Evolutionary conservation across 441 rosid species (phyloP), one percentile per base, ranked within the genome.

Genomic region (Pelargonium citronellum): DNA sequence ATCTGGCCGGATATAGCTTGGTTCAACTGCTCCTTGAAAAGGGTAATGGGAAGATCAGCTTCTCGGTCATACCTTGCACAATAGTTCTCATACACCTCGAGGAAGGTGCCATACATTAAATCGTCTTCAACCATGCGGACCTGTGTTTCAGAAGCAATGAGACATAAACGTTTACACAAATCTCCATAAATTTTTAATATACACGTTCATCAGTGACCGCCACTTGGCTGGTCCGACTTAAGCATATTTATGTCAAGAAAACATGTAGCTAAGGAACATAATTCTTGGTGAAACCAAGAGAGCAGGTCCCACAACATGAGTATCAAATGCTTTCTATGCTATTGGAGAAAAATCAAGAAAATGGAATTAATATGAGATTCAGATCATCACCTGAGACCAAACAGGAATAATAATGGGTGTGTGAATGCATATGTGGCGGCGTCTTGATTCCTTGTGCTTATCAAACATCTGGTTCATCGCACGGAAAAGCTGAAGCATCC

Each of bases 71-170:
- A 85, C 74, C 99, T 90, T 69, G 90, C 91, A 79, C 98, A 95
- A 60, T 95, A 87, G 82, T 91, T 95, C 87, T 95, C 99, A 76
- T 91, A 95, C 51, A 95, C 97, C 89, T 92, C 99, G 60, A 95
- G 97, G 82, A 95, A 88, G 70, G 99, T 92, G 81, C 84, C 91
- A 84, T 88, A 95, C 98, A 92, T 92, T 70, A 91, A 74, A 81
- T 95, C 98, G 77, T 95, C 99, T 82, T 95, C 99, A 58, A 91
- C 99, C 99, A 95, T 91, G 70, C 98, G 96, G 44, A 92, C 99
- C 98, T 95, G 83, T 64, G 37, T 66, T 73, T 34, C 20, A 58
- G 51, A 39, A 55, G 67, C 68, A 69, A 51, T 65, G 8, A 3
- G 62, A 57, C 62, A 57, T 57, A 24, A 24, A 24, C n/a, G 30